These are phyloP conservation scores for Arthrobotrys iridis DNA, from an alignment of 2,329 filamentous ascomycete genomes.

Conservation along the genomic window DNA sequence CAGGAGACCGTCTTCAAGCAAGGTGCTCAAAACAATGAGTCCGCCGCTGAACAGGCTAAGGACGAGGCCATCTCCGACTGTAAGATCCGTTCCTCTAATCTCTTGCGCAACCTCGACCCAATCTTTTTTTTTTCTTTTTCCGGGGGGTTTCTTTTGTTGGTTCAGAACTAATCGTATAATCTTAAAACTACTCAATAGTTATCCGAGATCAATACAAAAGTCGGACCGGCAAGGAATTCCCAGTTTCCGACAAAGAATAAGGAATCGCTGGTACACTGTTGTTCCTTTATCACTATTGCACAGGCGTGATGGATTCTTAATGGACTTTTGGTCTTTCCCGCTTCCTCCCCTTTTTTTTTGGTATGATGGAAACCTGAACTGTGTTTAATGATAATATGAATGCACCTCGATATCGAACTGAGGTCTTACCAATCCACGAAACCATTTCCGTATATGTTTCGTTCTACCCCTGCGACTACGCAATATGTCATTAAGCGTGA, in stretches of 20 bases:
- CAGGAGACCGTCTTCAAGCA: slow-evolving; percentile 78
- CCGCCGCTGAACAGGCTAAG: slow-evolving; percentile 81
- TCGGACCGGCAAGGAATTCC: slow-evolving; percentile 74
- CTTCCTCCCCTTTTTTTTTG: not conserved
- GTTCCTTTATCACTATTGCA: not conserved
- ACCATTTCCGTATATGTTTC: no score
- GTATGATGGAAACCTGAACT: not conserved
- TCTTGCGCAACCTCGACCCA: not conserved
- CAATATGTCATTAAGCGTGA: no score
- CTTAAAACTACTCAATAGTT: slow-evolving; percentile 58
- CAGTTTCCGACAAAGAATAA: slow-evolving; percentile 74
- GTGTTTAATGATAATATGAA: slow-evolving; percentile 11
- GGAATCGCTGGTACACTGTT: no score
- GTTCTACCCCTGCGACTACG: no score
- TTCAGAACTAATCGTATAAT: not conserved
- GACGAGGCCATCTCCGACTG: slow-evolving; percentile 80
- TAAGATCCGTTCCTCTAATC: slow-evolving; percentile 27
- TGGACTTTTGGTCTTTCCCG: not conserved
- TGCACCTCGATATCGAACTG: not conserved
- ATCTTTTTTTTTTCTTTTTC: no score
- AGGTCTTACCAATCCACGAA: not conserved
- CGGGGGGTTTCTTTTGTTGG: no score
- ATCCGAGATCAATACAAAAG: slow-evolving; percentile 77
- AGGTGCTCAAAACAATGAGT: slow-evolving; percentile 77
- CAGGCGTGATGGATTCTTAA: not conserved